Evolutionary conservation across 2,329 filamentous ascomycete genomes (phyloP), one percentile per base, ranked within the genome.

Genomic region (Diaporthe sp.): DNA sequence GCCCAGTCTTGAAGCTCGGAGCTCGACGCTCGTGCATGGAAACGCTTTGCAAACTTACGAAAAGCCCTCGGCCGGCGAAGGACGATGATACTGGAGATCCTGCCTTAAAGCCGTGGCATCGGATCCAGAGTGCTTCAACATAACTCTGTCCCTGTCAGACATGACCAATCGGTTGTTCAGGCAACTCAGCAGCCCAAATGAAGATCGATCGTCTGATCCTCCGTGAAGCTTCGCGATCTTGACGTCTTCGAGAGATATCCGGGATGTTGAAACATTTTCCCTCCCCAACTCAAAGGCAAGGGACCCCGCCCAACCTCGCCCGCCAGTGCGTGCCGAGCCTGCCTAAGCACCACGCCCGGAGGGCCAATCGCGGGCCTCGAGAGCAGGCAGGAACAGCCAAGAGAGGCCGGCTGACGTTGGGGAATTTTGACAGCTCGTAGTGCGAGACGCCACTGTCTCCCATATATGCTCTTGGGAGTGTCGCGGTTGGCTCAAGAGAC

Each of bases 231-330:
- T 66, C 44, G 61, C 61, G 44, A 66, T 51, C 44, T 37, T 66
- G 61, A 66, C 44, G 61, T 66, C 61, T 51, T 66, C 61, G 61
- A 66, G 61, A 66, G 51, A 66, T 51, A 27, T 25, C 44, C 30
- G 13, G 30, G 13, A 3, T 37, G 30, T 66, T 51, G 44, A 51
- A 66, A 66, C 61, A 66, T 51, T 37, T 51, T 25, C n/a, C 19
- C 44, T 25, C 22, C 42, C 4, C 61, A 50, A n/a, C 30, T n/a
- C 30, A 19, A 15, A 47, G 15, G 22, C 7, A n/a, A 32, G 30
- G 30, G 9, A 4, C 13, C 44, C 61, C 17, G 22, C 37, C 19
- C 22, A n/a, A n/a, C 22, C 42, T 32, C 22, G 7, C 44, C 42
- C 15, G 27, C 30, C 30, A 25, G 37, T 66, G 44, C 30, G 30